Evolutionary conservation across 75 land plant genomes (phyloP), one percentile per base, ranked within the genome.

Genomic region (Sequoia sempervirens): DNA sequence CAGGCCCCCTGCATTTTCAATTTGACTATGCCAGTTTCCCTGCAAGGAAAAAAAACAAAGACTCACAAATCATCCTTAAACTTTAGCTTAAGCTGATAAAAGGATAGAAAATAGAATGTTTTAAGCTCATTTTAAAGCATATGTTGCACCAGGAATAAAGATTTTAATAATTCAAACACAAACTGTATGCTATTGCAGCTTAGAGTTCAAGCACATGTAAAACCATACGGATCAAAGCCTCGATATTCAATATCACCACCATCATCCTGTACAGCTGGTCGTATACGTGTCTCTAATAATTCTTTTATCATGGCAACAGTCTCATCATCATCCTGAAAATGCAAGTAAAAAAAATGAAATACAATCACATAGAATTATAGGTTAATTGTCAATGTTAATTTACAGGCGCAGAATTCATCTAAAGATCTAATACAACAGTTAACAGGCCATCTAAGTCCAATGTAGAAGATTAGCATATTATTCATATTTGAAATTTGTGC

Each of bases 251-350:
- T 96, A 80, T 97, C 99, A 53, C 99, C 99, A 86, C 99, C 99
- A 93, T 97, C 98, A 87, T 97, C 99, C 87, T 94, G 98, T 13
- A 97, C 99, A 46, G 99, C 94, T 46, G 99, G 99, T 41, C 98
- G 92, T 40, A 97, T 97, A 9, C 99, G 89, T 38, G 99, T 97
- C 85, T 97, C 99, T 75, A 97, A 83, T 79, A 97, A 82, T 81
- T 97, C 99, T 88, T 97, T 97, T 81, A 97, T 97, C 99, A 97
- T 97, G 58, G 95, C 95, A 80, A 97, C 98, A 83, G 90, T 93
- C 87, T 97, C 99, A 80, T 95, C 94, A 87, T 97, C 99, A 91
- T 94, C 94, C 97, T 95, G 89, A 75, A 89, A 61, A 79, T 37
- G 45, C 15, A 82, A 66, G n/a, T 23, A 81, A 2, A 64, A 52